Base-by-base conservation (phyloP, 306 rosid species). In the Acacia crassicarpa region DNA sequence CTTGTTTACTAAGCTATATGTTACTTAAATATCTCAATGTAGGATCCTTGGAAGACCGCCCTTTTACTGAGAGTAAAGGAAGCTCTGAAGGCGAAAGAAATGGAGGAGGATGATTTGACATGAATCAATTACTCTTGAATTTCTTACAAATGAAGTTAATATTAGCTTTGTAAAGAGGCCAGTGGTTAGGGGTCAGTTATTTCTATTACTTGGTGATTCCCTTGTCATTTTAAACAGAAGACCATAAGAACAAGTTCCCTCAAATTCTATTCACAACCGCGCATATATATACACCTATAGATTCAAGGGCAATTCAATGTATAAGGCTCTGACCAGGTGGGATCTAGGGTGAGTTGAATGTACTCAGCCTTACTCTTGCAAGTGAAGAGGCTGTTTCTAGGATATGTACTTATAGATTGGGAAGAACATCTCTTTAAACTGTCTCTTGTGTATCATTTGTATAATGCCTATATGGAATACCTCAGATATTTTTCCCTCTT, bases 41-140 rank as follows among this genome's bases (percentile, higher is more conserved):
- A 89, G 92, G 92, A 86, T 58, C 59, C 92, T 74, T 86, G 92
- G 92, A 89, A 84, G 88, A 63, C 87, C 25, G 48, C 74, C 70
- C 87, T 89, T 78, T 59, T 89, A 73, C n/a, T 70, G 41, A 84
- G 82, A 78, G 82, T 78, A 61, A 82, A 86, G 79, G 85, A 89
- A 22, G 85, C 81, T 70, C 78, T 89, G 83, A 79, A 89, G 84
- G 82, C 73, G 62, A 89, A 84, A 75, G 87, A 82, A 85, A 85
- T 80, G 82, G 88, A 84, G 84, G 92, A 88, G 65, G 91, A 83
- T 66, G 92, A 89, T 83, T 83, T 89, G 78, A 86, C 88, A 61
- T 89, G 80, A 89, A 74, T 41, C 58, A 77, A 71, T n/a, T 63
- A 22, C 56, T 45, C 48, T 73, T 71, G 80, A 74, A 65, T 54